A percentile compares a stretch with the other conserved stretches of the same genome.
Conservation (phyloP, 139 green algal species). For the Coelastrella sp. region DNA sequence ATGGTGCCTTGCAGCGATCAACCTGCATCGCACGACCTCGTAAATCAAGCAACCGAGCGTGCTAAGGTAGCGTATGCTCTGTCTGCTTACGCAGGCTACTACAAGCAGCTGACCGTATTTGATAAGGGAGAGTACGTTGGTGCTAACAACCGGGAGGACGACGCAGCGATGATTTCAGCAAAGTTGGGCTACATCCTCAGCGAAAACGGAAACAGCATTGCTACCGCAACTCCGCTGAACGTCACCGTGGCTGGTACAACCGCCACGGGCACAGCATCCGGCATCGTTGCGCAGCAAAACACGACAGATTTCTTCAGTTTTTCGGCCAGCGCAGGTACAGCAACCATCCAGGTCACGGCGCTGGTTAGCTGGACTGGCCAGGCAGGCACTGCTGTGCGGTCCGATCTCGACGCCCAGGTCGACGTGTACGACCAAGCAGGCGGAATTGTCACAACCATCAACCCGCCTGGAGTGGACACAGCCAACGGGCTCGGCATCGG, state of each 20-base stretch:
- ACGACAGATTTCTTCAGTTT: not conserved
- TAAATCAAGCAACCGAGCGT: too few relatives aligned
- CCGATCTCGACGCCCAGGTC: not conserved
- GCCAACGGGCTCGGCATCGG: not conserved
- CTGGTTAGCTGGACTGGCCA: not conserved
- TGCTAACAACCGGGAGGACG: not conserved
- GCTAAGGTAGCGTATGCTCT: not conserved
- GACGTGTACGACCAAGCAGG: not conserved
- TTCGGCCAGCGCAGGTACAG: not conserved
- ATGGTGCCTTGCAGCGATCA: too few relatives aligned
- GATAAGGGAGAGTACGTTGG: not conserved
- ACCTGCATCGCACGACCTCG: too few relatives aligned
- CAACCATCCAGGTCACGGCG: not conserved
- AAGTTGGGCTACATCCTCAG: not conserved
- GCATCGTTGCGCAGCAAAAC: not conserved
- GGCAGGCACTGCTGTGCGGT: not conserved
- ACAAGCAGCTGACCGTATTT: conserved; percentile 1
- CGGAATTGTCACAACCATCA: not conserved
- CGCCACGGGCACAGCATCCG: not conserved
- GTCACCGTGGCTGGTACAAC: not conserved
- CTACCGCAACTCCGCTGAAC: not conserved
- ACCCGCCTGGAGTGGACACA: not conserved
- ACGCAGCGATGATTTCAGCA: not conserved
- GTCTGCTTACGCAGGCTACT: conserved; percentile 23
- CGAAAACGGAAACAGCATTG: conserved; percentile 9